Evolutionary conservation across 2,329 filamentous ascomycete genomes (phyloP).

Genomic region (Cladosporium sp.): DNA sequence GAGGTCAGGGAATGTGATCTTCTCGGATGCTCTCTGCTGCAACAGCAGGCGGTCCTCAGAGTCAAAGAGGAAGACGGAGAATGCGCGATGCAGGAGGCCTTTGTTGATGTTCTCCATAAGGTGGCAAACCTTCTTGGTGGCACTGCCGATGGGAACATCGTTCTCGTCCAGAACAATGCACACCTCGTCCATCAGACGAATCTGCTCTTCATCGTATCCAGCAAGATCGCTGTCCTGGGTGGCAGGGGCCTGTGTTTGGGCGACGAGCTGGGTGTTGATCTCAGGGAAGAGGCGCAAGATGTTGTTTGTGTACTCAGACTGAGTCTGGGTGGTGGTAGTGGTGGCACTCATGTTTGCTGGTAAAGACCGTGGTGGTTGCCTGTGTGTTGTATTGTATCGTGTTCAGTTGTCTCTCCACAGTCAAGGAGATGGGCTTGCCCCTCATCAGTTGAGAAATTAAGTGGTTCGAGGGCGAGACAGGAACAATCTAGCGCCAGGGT

Average conservation of each 20-base stretch:
- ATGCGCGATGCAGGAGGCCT: constrained; percentile 92
- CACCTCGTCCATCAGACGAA: constrained; percentile 96
- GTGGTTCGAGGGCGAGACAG: constrained; percentile 15
- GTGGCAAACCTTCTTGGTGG: constrained; percentile 98
- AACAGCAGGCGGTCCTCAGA: constrained; percentile 87
- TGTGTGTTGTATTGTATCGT: neutral
- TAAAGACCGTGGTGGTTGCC: neutral
- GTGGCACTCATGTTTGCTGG: constrained; percentile 34
- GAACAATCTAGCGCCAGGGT: constrained; percentile 10
- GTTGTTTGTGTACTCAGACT: constrained; percentile 71
- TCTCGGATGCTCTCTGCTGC: constrained; percentile 92
- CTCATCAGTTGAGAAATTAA: constrained; percentile 17
- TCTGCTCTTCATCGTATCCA: constrained; percentile 96
- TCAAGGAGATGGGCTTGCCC: constrained; percentile 13
- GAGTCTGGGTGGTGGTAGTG: constrained; percentile 31
- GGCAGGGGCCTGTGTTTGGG: constrained; percentile 56
- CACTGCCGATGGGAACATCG: constrained; percentile 89
- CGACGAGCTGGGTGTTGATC: constrained; percentile 62
- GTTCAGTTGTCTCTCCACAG: neutral
- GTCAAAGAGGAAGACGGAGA: constrained; percentile 98
- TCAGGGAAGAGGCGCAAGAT: constrained; percentile 89
- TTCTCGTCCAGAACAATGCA: constrained; percentile 96
- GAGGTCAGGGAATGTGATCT: constrained; percentile 99
- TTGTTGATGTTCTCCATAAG: constrained; percentile 98
- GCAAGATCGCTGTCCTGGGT: constrained; percentile 66